Conservation (phyloP, 169 alveolate species). For the Plasmodium cynomolgi region DNA sequence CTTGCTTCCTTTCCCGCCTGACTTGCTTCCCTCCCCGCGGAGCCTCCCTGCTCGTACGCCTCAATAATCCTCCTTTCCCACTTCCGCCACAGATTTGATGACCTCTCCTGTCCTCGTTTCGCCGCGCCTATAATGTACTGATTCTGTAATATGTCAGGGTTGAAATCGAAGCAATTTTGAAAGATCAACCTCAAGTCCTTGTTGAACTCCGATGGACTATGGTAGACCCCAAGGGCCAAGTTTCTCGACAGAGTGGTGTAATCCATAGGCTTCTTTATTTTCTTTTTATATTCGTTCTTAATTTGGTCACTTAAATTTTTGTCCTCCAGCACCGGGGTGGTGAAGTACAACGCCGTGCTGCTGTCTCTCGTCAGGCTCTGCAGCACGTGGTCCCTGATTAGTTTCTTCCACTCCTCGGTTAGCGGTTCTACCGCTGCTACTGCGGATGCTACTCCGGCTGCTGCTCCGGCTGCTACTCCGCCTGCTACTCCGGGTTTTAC, state of each 20-base stretch:
- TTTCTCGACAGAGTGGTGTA: constrained; percentile 34
- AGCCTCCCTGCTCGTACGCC: neutral
- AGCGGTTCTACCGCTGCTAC: neutral
- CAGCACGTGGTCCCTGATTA: constrained; percentile 10
- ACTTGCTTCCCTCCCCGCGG: neutral
- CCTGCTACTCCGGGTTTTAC: neutral
- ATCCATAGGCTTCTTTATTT: constrained; percentile 57
- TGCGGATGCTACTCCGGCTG: neutral
- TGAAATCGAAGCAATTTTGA: constrained; percentile 54
- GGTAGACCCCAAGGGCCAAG: constrained; percentile 15
- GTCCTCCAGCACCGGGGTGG: constrained; percentile 56
- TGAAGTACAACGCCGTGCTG: constrained; percentile 30
- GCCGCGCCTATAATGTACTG: constrained; percentile 56
- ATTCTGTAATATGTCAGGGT: constrained; percentile 35
- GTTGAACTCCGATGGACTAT: constrained; percentile 16
- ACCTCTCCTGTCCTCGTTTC: constrained; percentile 21
- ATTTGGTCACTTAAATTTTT: constrained; percentile 12
- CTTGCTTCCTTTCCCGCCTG: neutral
- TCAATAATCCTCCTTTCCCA: constrained; percentile 10
- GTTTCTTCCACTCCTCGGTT: constrained; percentile 20
- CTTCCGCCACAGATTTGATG: constrained; percentile 23
- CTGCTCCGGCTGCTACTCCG: neutral
- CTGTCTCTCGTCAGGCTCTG: constrained; percentile 14
- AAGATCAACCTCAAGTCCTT: constrained; percentile 27
- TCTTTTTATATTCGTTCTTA: constrained; percentile 25